A percentile compares a stretch with the other conserved stretches of the same genome.
Conservation (phyloP, 306 rosid genomes). For the Rosa persica region DNA sequence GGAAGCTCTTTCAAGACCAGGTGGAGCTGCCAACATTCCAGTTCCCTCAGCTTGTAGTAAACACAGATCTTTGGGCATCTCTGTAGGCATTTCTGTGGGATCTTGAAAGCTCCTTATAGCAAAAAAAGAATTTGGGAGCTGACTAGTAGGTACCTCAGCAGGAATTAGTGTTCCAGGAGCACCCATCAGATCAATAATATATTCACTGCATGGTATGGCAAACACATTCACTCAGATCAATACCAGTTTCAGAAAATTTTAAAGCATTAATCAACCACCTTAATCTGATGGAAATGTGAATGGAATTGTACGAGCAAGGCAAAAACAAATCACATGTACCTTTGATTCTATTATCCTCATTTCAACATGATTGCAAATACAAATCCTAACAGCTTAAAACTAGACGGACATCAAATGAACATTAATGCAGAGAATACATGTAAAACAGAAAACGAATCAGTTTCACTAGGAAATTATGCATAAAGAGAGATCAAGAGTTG, state of each 20-base stretch:
- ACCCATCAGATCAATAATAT: slow-evolving; percentile 96
- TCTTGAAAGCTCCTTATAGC: slow-evolving; percentile 59
- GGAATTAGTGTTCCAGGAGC: slow-evolving; percentile 98
- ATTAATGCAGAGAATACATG: neutral
- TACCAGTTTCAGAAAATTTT: slow-evolving; percentile 16
- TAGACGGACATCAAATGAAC: neutral
- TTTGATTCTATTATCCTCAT: slow-evolving; percentile 5
- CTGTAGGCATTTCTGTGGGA: slow-evolving; percentile 46
- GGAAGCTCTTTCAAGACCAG: slow-evolving; percentile 38
- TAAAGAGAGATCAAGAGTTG: slow-evolving; percentile 15
- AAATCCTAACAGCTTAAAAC: slow-evolving; percentile 21
- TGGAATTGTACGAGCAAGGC: neutral
- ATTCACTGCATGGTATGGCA: slow-evolving; percentile 75
- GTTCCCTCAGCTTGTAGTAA: slow-evolving; percentile 40
- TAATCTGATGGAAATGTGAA: too few relatives aligned
- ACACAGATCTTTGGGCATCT: slow-evolving; percentile 39
- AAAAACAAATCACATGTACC: slow-evolving; percentile 10
- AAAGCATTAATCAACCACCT: neutral
- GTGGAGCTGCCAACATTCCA: slow-evolving; percentile 37
- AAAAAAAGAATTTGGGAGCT: slow-evolving; percentile 70
- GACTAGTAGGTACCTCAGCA: slow-evolving; percentile 88
- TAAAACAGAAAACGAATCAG: slow-evolving; percentile 15
- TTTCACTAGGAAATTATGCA: slow-evolving; percentile 14
- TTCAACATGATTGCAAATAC: slow-evolving; percentile 2
- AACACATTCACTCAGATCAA: slow-evolving; percentile 29